phyloP scores from a whole-genome alignment of 768 basidiomycete genomes.

The Leccinum barrowsii region DNA sequence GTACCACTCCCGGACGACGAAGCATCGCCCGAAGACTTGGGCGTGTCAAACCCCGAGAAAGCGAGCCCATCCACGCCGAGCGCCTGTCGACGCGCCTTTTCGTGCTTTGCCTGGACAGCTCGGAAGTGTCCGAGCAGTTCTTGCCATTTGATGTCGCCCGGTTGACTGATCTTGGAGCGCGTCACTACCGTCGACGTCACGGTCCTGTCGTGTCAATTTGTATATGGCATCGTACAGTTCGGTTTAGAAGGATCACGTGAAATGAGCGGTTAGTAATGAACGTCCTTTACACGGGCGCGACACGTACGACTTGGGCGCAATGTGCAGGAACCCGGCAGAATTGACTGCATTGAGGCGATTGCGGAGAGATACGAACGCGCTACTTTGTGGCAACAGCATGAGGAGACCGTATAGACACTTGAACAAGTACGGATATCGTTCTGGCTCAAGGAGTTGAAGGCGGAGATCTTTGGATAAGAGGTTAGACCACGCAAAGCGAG shows the following conservation, averaged over 20 bases:
- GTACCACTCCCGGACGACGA: constrained; percentile 8
- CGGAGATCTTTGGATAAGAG: constrained; percentile 57
- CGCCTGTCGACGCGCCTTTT: constrained; percentile 81
- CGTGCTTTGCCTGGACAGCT: constrained; percentile 82
- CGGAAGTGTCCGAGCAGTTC: constrained; percentile 93
- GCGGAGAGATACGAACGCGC: constrained; percentile 90
- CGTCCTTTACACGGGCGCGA: background rate
- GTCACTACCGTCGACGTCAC: constrained; percentile 37
- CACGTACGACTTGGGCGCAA: constrained; percentile 79
- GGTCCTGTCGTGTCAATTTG: constrained; percentile 10
- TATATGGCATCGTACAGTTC: background rate
- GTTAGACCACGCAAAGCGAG: background rate
- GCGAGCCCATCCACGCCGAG: constrained; percentile 60
- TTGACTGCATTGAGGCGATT: constrained; percentile 95
- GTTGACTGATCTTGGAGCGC: constrained; percentile 66
- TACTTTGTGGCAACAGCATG: constrained; percentile 96
- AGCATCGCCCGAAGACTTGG: constrained; percentile 27
- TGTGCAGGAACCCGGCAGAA: constrained; percentile 89
- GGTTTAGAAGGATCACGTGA: constrained; percentile 14
- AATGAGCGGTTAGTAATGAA: background rate
- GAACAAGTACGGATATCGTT: constrained; percentile 93
- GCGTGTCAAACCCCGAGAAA: constrained; percentile 39
- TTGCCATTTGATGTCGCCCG: constrained; percentile 96
- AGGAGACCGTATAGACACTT: constrained; percentile 96
- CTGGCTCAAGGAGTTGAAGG: constrained; percentile 93